Evolutionary conservation across 2,329 filamentous ascomycete genomes (phyloP), one percentile per base, ranked within the genome.

Genomic region (Tolypocladium inflatum): DNA sequence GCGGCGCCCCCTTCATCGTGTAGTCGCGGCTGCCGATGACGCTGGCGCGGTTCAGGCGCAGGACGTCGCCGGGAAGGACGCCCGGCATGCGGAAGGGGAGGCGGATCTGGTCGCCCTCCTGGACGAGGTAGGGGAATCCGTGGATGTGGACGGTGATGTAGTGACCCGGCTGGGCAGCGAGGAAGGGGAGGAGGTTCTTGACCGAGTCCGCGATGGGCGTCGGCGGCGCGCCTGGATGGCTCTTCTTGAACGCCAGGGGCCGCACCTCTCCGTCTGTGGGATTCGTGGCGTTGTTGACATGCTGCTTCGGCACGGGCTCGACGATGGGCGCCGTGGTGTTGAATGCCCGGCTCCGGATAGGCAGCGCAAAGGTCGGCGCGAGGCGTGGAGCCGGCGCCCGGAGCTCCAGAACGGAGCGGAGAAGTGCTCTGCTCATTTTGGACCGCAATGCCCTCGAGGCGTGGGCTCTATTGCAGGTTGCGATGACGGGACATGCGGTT

Each of bases 1-100:
- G 93, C n/a, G 89, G 85, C 5, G 81, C 76, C 6, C 89, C 90
- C 72, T 91, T 90, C 62, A 97, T 79, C 6, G 93, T 97, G 75
- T 90, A 96, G 72, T 97, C 93, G 62, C 94, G 82, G 64, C 87
- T 93, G 35, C 94, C 94, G 51, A 99, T 76, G 57, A 87, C 79
- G 45, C 85, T 87, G 30, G 91, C 94, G 58, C 91, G 87, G 76
- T 96, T 93, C 59, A 99, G 81, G 8, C 92, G 89, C 60, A 99
- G 80, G 42, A 95, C 78, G 70, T 97, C 93, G 37, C 94, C 94
- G 1, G 91, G 87, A 9, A 80, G 75, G 6, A 91, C 89, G 33
- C 82, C 85, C 3, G 86, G 84, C 85, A 94, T 90, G 66, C 82
- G 82, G 77, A 92, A 92, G 7, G 90, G 90, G 56, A 94, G 83